Conservation (phyloP, 2,329 filamentous ascomycete species). For the Tricladium varicosporioides region DNA sequence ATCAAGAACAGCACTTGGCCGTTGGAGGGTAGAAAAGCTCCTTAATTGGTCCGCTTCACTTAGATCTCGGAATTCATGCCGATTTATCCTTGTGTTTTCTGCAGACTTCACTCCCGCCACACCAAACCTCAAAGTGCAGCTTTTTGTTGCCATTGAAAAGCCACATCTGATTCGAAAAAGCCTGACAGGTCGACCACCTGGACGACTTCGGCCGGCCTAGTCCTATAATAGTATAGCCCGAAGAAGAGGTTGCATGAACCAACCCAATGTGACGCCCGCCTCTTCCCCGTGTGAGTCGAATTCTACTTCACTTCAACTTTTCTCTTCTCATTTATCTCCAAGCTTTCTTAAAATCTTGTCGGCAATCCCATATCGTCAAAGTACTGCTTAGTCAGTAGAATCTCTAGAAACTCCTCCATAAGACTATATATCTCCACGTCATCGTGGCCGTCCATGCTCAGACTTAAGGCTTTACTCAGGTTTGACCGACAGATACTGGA, state of each 20-base stretch:
- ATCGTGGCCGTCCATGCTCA: slow-evolving; percentile 20
- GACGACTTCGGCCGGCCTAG: neutral
- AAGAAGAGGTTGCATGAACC: neutral
- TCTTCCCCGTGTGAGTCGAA: neutral
- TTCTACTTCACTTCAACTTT: neutral
- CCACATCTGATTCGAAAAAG: too few species aligned
- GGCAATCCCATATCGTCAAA: neutral
- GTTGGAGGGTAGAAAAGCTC: too few species aligned
- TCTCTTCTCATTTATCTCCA: neutral
- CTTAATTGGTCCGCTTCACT: too few species aligned
- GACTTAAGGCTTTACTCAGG: neutral
- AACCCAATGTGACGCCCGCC: too few species aligned
- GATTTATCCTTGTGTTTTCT: too few species aligned
- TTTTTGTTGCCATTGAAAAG: too few species aligned
- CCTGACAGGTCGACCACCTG: too few species aligned
- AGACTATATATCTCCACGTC: neutral
- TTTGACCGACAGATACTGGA: slow-evolving; percentile 14
- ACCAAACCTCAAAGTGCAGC: too few species aligned
- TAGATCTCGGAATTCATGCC: too few species aligned
- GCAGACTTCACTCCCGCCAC: too few species aligned
- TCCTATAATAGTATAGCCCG: neutral
- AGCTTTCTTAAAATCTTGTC: neutral
- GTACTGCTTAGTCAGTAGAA: neutral
- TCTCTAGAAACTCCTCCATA: too few species aligned
- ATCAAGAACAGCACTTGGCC: too few species aligned